These are phyloP conservation scores for Russula abietina DNA, from an alignment of 768 basidiomycete genomes.

Conservation along the genomic window DNA sequence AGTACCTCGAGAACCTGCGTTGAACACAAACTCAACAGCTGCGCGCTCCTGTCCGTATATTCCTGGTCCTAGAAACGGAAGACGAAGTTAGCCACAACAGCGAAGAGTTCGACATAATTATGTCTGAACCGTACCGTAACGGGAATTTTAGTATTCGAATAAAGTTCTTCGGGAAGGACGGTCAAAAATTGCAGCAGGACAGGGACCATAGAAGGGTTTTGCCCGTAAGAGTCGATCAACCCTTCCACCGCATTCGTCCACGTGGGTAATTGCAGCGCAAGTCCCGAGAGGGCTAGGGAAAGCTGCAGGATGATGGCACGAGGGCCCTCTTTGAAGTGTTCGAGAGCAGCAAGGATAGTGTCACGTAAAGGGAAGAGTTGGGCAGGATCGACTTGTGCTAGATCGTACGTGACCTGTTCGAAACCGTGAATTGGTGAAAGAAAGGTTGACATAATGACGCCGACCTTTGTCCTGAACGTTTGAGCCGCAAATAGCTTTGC, in stretches of 20 bases:
- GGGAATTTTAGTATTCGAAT: conserved; percentile 79
- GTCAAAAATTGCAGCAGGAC: conserved; percentile 85
- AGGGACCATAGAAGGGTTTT: conserved; percentile 76
- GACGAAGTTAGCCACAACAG: not conserved
- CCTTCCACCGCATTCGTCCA: conserved; percentile 79
- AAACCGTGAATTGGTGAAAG: conserved; percentile 15
- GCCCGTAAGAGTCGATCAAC: conserved; percentile 82
- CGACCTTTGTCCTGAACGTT: conserved; percentile 89
- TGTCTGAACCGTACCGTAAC: conserved; percentile 60
- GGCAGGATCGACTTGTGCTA: conserved; percentile 72
- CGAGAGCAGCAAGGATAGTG: conserved; percentile 73
- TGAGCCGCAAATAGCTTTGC: conserved; percentile 95
- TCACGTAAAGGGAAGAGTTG: conserved; percentile 79
- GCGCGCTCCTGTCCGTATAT: conserved; percentile 52
- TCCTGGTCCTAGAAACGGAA: conserved; percentile 57
- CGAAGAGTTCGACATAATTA: not conserved
- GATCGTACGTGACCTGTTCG: conserved; percentile 88
- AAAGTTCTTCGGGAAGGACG: conserved; percentile 84
- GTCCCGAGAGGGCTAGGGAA: conserved; percentile 82
- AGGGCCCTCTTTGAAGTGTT: conserved; percentile 68
- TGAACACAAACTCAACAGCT: conserved; percentile 63
- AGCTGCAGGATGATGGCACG: conserved; percentile 83
- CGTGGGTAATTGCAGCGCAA: conserved; percentile 81
- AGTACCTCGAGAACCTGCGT: conserved; percentile 70
- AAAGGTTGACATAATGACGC: conserved; percentile 27